These are phyloP conservation scores for Ophiostoma australiae DNA, from an alignment of 2,329 filamentous ascomycete genomes.

Conservation along the genomic window DNA sequence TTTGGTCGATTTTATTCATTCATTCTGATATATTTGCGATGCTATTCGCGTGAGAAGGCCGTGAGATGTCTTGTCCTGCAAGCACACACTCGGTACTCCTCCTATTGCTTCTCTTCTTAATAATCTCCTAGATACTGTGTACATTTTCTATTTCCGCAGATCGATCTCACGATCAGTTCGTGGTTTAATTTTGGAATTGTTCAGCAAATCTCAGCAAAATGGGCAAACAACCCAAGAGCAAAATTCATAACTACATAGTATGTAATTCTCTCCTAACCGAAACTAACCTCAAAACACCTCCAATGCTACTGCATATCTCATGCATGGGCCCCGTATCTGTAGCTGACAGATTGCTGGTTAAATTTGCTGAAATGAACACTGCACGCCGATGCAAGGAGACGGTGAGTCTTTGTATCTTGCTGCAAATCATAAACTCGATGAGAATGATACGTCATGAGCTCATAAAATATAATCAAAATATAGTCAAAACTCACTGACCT, in stretches of 20 bases:
- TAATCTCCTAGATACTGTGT: not conserved
- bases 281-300: too few relatives aligned
- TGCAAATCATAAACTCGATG: too few relatives aligned
- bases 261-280: too few relatives aligned
- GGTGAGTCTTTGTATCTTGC: not conserved
- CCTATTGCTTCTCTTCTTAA: not conserved
- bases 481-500: not conserved
- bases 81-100: not conserved
- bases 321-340: conserved; percentile 10
- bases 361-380: conserved; percentile 3
- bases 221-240: not conserved
- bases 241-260: not conserved
- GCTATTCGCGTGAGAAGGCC: not conserved
- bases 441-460: too few relatives aligned
- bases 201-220: not conserved
- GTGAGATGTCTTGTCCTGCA: not conserved
- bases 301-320: not conserved
- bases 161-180: conserved; percentile 19
- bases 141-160: conserved; percentile 18
- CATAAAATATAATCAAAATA: too few relatives aligned
- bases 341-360: not conserved
- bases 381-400: conserved; percentile 10
- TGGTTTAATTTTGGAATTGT: not conserved
- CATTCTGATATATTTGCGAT: not conserved
- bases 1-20: not conserved